Percentiles rank a stretch among this genome's conserved stretches.
Evolutionary conservation across 2,329 filamentous ascomycete species (phyloP).

Genomic region (Neonectria magnoliae): DNA sequence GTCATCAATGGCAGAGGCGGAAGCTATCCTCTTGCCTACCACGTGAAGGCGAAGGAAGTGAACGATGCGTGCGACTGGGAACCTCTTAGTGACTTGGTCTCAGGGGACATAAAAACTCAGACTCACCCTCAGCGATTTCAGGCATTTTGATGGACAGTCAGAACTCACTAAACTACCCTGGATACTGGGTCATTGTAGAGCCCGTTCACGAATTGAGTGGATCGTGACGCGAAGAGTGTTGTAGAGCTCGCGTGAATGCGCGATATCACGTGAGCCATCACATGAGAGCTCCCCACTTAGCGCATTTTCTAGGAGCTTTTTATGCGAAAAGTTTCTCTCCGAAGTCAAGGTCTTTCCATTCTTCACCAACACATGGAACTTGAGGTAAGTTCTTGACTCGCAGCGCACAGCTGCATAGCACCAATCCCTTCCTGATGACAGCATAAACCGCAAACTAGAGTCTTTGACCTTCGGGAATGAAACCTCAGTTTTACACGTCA

Average conservation of each 20-base stretch:
- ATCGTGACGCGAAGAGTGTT: constrained; percentile 7
- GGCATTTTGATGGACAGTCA: constrained; percentile 58
- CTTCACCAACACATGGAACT: constrained; percentile 36
- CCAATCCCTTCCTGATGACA: constrained; percentile 75
- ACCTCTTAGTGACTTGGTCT: constrained; percentile 10
- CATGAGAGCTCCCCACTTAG: constrained; percentile 35
- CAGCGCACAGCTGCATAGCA: constrained; percentile 26
- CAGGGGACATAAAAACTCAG: constrained; percentile 15
- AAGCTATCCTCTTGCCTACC: constrained; percentile 82
- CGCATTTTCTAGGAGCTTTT: constrained; percentile 44
- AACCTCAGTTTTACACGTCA: constrained; percentile 86
- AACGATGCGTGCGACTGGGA: constrained; percentile 81
- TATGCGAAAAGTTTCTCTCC: constrained; percentile 38
- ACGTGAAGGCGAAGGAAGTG: constrained; percentile 85
- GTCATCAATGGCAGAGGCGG: constrained; percentile 80
- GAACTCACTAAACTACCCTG: not conserved
- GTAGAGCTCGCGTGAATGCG: constrained; percentile 17
- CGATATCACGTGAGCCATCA: constrained; percentile 40
- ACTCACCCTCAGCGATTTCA: constrained; percentile 69
- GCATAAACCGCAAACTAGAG: constrained; percentile 92
- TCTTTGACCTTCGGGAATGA: constrained; percentile 92
- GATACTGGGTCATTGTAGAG: not conserved
- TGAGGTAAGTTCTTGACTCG: constrained; percentile 39
- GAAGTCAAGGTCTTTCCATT: constrained; percentile 27
- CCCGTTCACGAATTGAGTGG: not conserved